Conservation (phyloP, 129 eudicot genomes). For the Chrysanthemum lavandulifolium region DNA sequence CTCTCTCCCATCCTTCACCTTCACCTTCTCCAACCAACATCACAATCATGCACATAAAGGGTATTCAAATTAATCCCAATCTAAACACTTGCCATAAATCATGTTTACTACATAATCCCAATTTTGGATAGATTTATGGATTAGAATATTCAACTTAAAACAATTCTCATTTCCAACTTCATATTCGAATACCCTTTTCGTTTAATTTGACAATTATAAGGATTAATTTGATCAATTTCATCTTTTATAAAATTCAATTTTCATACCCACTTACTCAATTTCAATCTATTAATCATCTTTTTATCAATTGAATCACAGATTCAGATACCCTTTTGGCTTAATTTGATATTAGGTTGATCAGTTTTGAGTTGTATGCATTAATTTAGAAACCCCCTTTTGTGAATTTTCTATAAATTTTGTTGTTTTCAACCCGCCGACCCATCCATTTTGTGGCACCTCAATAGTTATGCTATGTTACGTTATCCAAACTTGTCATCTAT, state of each 20-base stretch:
- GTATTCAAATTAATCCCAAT: constrained; percentile 11
- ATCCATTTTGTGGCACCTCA: neutral
- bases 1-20: too few relatives aligned
- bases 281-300: neutral
- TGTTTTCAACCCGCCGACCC: neutral
- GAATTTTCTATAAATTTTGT: neutral
- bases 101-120: constrained; percentile 4
- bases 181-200: too few relatives aligned
- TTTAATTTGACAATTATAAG: too few relatives aligned
- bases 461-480: neutral
- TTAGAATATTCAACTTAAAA: constrained; percentile 17
- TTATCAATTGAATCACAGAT: neutral
- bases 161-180: too few relatives aligned
- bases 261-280: neutral
- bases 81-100: constrained; percentile 24
- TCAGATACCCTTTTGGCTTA: neutral
- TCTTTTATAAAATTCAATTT: neutral
- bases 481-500: neutral
- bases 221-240: constrained; percentile 12
- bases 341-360: too few relatives aligned
- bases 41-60: too few relatives aligned
- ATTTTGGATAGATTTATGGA: constrained; percentile 33
- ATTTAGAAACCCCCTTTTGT: neutral
- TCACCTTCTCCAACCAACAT: too few relatives aligned
- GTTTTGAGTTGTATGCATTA: neutral